Evolutionary conservation across 2,329 filamentous ascomycete genomes (phyloP), one percentile per base, ranked within the genome.

Genomic region (Claviceps capensis): DNA sequence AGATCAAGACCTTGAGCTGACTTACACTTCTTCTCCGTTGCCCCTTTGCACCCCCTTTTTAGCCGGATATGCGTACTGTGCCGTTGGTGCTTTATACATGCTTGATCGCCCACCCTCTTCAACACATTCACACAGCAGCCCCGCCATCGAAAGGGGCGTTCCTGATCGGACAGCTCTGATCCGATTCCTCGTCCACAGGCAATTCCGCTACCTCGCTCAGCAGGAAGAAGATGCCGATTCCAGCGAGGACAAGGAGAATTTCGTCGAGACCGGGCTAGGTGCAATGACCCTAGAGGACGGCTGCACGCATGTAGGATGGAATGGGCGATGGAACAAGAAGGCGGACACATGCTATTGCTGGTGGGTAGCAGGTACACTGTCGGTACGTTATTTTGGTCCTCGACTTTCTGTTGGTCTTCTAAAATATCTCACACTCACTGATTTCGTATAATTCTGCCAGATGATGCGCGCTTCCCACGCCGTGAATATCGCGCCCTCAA

Each of bases 271-370:
- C 1, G 60, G 64, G 47, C 58, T 73, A n/a, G 65, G 66, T 0
- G 60, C 62, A 5, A 59, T 72, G 22, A 60, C 60, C 3, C 53
- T 69, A 1, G 61, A 65, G 11, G 61, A 66, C 3, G 54, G 47
- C 3, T 62, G 56, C 19, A 67, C 70, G 9, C 78, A 76, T 61
- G 77, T 88, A 1, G 93, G 90, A 9, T 89, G 94, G 69, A 95
- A 94, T 61, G 93, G 93, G 26, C 82, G 93, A 48, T 82, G 81
- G 64, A 96, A 95, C 71, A 98, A 98, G 67, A 77, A 83, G 47
- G 86, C 87, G 9, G 93, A 98, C 68, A 97, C 93, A 0, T 98
- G 93, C 69, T 98, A 98, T 67, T 85, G 82, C 22, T 98, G 91
- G 74, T 98, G 93, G 93, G 88, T 87, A 0, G 76, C 77, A 4